These are phyloP conservation scores for Benincasa hispida DNA, from an alignment of 306 rosid species.

Conservation along the genomic window DNA sequence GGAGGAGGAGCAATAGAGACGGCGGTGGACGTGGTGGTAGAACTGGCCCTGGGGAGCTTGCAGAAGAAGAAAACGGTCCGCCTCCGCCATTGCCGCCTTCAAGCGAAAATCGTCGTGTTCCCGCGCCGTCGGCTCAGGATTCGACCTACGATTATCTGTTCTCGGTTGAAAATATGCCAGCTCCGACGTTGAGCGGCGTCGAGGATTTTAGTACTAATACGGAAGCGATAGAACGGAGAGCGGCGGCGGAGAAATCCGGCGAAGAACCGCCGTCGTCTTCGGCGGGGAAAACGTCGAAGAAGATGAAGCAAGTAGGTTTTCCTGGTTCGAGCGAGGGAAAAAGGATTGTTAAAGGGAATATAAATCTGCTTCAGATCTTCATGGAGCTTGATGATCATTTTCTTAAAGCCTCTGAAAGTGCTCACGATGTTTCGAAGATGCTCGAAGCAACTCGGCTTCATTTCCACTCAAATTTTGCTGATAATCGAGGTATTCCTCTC, in stretches of 20 bases:
- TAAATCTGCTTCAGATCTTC: conserved; percentile 38
- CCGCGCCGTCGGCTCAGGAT: conserved; percentile 21
- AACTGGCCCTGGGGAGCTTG: conserved; percentile 7
- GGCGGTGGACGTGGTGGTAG: conserved; percentile 12
- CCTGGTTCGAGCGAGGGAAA: conserved; percentile 30
- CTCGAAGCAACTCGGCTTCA: conserved; percentile 84
- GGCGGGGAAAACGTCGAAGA: conserved; percentile 24
- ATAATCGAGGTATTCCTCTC: conserved; percentile 58
- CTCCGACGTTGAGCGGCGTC: conserved; percentile 30
- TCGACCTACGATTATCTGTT: conserved; percentile 51
- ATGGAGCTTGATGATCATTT: conserved; percentile 58
- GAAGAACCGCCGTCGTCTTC: conserved; percentile 15
- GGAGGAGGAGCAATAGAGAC: conserved; percentile 24
- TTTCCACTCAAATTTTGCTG: conserved; percentile 96
- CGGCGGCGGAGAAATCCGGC: conserved; percentile 15
- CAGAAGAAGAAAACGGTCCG: conserved; percentile 16
- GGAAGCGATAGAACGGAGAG: conserved; percentile 27
- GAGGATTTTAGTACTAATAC: conserved; percentile 18
- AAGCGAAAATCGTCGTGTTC: conserved; percentile 15
- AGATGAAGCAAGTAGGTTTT: conserved; percentile 28
- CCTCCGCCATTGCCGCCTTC: conserved; percentile 29
- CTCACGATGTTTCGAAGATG: conserved; percentile 89
- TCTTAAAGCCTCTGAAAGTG: conserved; percentile 83
- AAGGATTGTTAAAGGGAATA: conserved; percentile 22
- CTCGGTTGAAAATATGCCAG: conserved; percentile 39